Conservation (phyloP, 208 protist genomes). For the Acanthamoeba pearcei region DNA sequence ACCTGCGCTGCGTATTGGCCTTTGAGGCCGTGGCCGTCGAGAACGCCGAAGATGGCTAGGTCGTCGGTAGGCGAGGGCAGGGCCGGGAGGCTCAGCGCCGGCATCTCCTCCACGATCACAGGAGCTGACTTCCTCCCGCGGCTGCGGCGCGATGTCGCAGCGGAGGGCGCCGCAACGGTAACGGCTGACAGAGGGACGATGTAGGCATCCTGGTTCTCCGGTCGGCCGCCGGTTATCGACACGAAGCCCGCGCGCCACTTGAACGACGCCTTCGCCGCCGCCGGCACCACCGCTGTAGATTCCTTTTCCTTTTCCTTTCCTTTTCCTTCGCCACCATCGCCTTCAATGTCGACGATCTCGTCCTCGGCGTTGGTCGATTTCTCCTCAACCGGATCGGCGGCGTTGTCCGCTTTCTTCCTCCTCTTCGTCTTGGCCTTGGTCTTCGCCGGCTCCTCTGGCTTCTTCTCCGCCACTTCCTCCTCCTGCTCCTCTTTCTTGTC, state of each 20-base stretch:
- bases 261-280: neutral
- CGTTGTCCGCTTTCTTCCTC: neutral
- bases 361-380: neutral
- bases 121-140: neutral
- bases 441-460: neutral
- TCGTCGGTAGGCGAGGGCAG: neutral
- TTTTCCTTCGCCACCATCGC: neutral
- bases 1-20: constrained; percentile 45
- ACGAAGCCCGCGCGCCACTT: constrained; percentile 26
- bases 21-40: constrained; percentile 60
- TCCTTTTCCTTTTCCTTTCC: neutral
- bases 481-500: neutral
- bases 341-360: neutral
- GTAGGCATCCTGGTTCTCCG: constrained; percentile 66
- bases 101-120: neutral
- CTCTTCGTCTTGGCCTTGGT: neutral
- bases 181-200: constrained; percentile 44
- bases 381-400: neutral
- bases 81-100: neutral
- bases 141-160: neutral
- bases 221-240: constrained; percentile 15
- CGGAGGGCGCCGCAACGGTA: neutral
- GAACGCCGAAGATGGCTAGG: constrained; percentile 53
- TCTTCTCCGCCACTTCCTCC: neutral
- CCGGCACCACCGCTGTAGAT: neutral